phyloP scores from a whole-genome alignment of 306 rosid genomes.

The Inga oerstediana region DNA sequence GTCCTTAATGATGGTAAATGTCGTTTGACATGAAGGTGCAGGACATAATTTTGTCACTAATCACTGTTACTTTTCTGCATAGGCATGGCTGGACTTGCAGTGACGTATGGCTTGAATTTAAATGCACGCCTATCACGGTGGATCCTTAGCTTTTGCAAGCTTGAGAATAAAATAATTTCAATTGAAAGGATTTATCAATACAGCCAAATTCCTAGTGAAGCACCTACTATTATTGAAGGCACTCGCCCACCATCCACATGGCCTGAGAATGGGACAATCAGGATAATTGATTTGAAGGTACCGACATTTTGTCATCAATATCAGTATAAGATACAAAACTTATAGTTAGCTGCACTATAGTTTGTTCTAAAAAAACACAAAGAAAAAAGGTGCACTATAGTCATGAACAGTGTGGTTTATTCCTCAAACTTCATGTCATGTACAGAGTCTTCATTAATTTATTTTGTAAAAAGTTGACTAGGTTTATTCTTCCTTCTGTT shows the following conservation, averaged over 20 bases:
- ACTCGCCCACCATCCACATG: conserved; percentile 80
- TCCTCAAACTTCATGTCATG: background rate
- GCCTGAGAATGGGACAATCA: conserved; percentile 87
- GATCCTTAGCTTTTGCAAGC: conserved; percentile 99
- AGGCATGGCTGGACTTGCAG: conserved; percentile 99
- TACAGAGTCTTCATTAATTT: background rate
- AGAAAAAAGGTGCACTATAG: background rate
- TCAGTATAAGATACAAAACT: background rate
- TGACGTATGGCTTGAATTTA: conserved; percentile 91
- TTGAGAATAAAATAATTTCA: conserved; percentile 94
- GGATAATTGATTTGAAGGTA: conserved; percentile 78
- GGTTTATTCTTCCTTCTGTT: background rate
- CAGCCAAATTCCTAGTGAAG: conserved; percentile 93
- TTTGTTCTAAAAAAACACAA: no score
- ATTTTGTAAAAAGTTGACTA: background rate
- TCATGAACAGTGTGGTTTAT: background rate
- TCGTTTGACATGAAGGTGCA: conserved; percentile 15
- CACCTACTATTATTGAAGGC: conserved; percentile 75
- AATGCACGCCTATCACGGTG: conserved; percentile 98
- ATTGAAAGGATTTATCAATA: conserved; percentile 97
- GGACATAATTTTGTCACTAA: conserved; percentile 31
- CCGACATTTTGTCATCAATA: background rate
- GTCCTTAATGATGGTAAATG: conserved; percentile 3
- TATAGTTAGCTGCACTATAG: background rate
- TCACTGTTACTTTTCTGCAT: conserved; percentile 30